These are phyloP conservation scores for Phytophthora citrophthora DNA, from an alignment of 352 stramenopile genomes.

Conservation along the genomic window DNA sequence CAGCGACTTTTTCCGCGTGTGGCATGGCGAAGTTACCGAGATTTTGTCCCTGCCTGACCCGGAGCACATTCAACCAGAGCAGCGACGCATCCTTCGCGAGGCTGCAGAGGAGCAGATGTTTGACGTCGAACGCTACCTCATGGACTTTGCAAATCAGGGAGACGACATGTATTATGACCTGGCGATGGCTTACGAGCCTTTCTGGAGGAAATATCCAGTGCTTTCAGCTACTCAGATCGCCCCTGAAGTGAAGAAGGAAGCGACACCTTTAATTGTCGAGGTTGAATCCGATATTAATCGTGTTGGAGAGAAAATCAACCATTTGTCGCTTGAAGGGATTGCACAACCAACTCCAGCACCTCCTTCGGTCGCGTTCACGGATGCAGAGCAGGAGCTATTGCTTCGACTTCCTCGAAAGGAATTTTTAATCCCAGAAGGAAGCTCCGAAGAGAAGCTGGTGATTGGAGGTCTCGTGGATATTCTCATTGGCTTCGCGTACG, in stretches of 20 bases:
- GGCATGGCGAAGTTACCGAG: conserved; percentile 91
- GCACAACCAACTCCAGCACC: conserved; percentile 4
- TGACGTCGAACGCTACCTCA: conserved; percentile 95
- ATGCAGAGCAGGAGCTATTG: conserved; percentile 80
- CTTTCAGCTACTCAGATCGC: conserved; percentile 15
- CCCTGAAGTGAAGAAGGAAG: conserved; percentile 2
- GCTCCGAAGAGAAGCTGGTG: conserved; percentile 62
- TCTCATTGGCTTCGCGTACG: conserved; percentile 96
- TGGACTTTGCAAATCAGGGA: conserved; percentile 90
- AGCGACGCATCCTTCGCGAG: conserved; percentile 79
- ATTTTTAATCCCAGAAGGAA: conserved; percentile 68
- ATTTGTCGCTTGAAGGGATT: conserved; percentile 28
- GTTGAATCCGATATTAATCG: conserved; percentile 31
- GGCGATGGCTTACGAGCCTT: conserved; percentile 90
- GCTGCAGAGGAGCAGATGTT: conserved; percentile 93
- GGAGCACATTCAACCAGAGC: conserved; percentile 74
- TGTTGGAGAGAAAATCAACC: conserved; percentile 29
- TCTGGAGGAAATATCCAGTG: conserved; percentile 81
- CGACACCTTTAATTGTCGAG: conserved; percentile 49
- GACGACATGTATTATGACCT: conserved; percentile 95
- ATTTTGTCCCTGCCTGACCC: conserved; percentile 94
- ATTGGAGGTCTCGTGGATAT: conserved; percentile 93
- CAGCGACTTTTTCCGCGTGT: conserved; percentile 92
- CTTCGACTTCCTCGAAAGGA: conserved; percentile 78
- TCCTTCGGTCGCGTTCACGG: conserved; percentile 42